Percentiles rank a stretch among this genome's conserved stretches.
These are phyloP conservation scores for Neophaeococcomyces aloes DNA, from an alignment of 2,329 filamentous ascomycete genomes.

Conservation along the genomic window DNA sequence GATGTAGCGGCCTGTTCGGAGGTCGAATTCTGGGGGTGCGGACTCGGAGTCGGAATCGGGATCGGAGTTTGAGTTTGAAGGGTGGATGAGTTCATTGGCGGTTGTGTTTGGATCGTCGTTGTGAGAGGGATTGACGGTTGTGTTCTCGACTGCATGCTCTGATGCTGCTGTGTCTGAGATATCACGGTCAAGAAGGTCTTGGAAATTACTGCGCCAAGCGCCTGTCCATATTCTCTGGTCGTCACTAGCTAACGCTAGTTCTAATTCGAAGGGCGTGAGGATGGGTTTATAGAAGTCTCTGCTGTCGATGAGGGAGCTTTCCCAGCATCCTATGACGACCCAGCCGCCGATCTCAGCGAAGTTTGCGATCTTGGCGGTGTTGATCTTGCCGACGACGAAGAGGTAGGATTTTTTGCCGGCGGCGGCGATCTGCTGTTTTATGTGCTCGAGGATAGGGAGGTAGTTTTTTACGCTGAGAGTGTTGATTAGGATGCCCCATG, in stretches of 20 bases:
- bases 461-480: constrained; percentile 90
- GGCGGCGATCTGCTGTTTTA: constrained; percentile 60
- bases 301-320: constrained; percentile 83
- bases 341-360: constrained; percentile 92
- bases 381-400: constrained; percentile 92
- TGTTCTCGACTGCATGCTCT: constrained; percentile 6
- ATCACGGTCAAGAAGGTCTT: constrained; percentile 46
- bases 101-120: constrained; percentile 21
- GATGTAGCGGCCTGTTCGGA: constrained; percentile 75
- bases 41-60: constrained; percentile 61
- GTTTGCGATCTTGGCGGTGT: constrained; percentile 90
- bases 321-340: constrained; percentile 98
- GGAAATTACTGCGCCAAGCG: constrained; percentile 81
- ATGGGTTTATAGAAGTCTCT: constrained; percentile 81
- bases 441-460: constrained; percentile 63
- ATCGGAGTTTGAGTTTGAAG: too few relatives aligned
- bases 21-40: constrained; percentile 76
- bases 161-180: constrained; percentile 8
- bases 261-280: constrained; percentile 89
- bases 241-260: constrained; percentile 64
- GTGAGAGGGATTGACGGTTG: too few relatives aligned
- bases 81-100: constrained; percentile 35
- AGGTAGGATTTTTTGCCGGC: constrained; percentile 93
- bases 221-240: constrained; percentile 72
- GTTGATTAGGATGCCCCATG: constrained; percentile 92